A percentile compares a stretch with the other conserved stretches of the same genome.
Evolutionary conservation across 805 yeast genomes (phyloP).

Genomic region (Phaffomyces opuntiae): DNA sequence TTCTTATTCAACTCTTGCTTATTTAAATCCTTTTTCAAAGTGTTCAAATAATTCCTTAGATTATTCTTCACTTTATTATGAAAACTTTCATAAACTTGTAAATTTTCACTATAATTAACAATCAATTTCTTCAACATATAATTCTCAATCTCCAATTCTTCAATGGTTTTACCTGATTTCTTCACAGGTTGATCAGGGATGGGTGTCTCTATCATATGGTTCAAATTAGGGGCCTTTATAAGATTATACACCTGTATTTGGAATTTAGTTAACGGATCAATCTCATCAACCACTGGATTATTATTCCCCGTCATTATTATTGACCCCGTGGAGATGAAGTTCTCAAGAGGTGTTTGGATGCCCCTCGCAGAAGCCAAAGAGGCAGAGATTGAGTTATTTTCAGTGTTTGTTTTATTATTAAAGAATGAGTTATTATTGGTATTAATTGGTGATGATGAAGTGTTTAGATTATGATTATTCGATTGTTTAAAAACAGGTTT

Average conservation of each 20-base stretch:
- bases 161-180: conserved; percentile 21
- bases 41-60: conserved; percentile 24
- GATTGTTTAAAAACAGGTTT: not conserved
- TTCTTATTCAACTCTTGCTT: conserved; percentile 29
- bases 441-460: not conserved
- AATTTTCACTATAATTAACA: conserved; percentile 15
- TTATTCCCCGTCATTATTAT: conserved; percentile 1
- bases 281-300: conserved; percentile 4
- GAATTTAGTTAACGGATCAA: conserved; percentile 18
- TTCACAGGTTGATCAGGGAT: not conserved
- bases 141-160: conserved; percentile 25
- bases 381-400: conserved; percentile 1
- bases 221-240: conserved; percentile 14
- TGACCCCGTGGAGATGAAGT: not conserved
- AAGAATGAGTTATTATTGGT: not conserved
- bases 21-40: conserved; percentile 30
- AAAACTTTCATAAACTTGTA: conserved; percentile 18
- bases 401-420: not conserved
- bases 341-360: not conserved
- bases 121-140: conserved; percentile 19
- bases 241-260: conserved; percentile 17
- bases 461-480: not conserved
- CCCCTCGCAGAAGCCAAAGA: conserved; percentile 13
- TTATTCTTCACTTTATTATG: conserved; percentile 21
- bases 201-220: not conserved